These are phyloP conservation scores for Solanum stenotomum DNA, from an alignment of 257 asterid genomes.

Conservation along the genomic window DNA sequence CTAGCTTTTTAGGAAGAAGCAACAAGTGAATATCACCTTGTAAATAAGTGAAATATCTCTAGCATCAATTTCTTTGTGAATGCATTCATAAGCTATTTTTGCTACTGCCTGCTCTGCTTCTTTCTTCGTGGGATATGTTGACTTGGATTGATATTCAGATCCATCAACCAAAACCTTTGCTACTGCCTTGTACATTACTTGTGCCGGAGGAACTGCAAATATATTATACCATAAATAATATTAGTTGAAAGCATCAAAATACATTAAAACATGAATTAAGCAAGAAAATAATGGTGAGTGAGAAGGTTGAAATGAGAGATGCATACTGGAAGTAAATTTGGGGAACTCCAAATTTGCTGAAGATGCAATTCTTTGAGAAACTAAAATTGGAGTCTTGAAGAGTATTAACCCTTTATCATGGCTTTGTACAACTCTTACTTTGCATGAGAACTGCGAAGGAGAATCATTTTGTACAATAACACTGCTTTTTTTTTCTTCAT, in stretches of 20 bases:
- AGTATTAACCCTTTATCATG: background rate
- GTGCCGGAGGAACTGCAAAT: background rate
- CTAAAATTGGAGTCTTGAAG: background rate
- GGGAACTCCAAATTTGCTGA: background rate
- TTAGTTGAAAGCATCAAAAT: too few relatives aligned
- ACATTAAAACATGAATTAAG: background rate
- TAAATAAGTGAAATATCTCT: conserved; percentile 1
- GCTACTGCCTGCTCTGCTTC: conserved; percentile 22
- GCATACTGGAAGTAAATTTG: background rate
- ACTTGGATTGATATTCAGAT: conserved; percentile 3
- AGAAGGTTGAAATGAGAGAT: background rate
- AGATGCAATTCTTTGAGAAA: background rate
- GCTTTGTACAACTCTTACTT: background rate
- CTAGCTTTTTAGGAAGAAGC: background rate
- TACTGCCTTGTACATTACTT: conserved; percentile 13
- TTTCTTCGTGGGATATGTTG: background rate
- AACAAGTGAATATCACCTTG: background rate
- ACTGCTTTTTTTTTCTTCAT: background rate
- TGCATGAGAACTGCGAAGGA: background rate
- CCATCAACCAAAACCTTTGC: conserved; percentile 8
- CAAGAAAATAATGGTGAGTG: background rate
- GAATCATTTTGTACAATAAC: background rate
- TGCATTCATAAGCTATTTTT: conserved; percentile 13
- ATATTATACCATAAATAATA: background rate
- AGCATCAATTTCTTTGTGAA: background rate